Percentiles rank a stretch among this genome's conserved stretches.
These are phyloP conservation scores for Phoenix roebelenii DNA, from an alignment of 176 grass and related monocot species.

Conservation along the genomic window DNA sequence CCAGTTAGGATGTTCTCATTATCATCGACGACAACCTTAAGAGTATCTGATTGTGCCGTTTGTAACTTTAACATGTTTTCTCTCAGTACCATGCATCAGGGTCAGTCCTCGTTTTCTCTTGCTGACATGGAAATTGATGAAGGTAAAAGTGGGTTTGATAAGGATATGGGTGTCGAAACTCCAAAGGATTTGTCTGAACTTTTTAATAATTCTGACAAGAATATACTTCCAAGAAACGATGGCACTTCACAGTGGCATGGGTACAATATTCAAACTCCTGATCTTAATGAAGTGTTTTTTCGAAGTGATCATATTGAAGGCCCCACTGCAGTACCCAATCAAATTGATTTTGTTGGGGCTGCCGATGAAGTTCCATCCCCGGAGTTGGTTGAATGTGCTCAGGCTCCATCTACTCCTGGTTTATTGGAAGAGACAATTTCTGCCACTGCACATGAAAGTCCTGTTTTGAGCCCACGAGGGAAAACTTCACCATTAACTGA, in stretches of 20 bases:
- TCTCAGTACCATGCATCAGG: conserved; percentile 50
- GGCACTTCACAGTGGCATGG: conserved; percentile 44
- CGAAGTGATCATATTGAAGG: conserved; percentile 47
- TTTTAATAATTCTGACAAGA: conserved; percentile 24
- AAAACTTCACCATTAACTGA: conserved; percentile 47
- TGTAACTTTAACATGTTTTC: conserved; percentile 10
- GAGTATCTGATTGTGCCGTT: too few relatives aligned
- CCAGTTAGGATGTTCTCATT: too few relatives aligned
- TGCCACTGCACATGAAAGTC: conserved; percentile 61
- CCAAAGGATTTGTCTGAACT: conserved; percentile 28
- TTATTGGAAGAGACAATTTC: conserved; percentile 74
- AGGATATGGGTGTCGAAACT: conserved; percentile 39
- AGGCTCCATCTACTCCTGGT: conserved; percentile 81
- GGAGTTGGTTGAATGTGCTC: conserved; percentile 52
- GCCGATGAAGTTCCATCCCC: conserved; percentile 46
- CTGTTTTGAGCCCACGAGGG: conserved; percentile 52
- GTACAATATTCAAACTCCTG: conserved; percentile 76
- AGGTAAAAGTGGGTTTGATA: conserved; percentile 21
- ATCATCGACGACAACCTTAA: too few relatives aligned
- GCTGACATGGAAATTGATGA: conserved; percentile 74
- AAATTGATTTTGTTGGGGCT: conserved; percentile 28
- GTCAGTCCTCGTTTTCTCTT: conserved; percentile 30
- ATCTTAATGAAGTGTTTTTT: conserved; percentile 86
- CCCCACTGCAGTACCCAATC: conserved; percentile 35
- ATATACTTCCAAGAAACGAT: conserved; percentile 17